phyloP scores from a whole-genome alignment of 2,329 filamentous ascomycete species.

The Pyricularia sp. region DNA sequence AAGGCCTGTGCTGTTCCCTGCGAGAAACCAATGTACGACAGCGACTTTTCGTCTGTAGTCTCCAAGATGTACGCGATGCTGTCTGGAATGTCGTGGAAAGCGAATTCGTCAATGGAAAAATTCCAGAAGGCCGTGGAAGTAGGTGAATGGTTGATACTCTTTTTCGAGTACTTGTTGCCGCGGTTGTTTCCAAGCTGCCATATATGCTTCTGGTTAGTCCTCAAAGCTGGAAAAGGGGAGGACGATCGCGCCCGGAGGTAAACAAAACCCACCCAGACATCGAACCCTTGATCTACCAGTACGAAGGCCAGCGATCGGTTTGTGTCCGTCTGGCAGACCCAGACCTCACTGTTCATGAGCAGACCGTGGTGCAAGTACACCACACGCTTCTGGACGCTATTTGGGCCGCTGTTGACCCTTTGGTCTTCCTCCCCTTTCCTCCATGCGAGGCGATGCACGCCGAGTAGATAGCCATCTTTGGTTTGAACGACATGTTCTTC shows the following conservation, averaged over 20 bases:
- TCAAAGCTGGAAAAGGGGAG: background rate
- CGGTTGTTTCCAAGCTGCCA: slow-evolving; percentile 83
- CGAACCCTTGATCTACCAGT: slow-evolving; percentile 82
- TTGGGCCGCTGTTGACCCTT: slow-evolving; percentile 63
- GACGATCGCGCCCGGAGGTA: background rate
- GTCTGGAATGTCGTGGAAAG: slow-evolving; percentile 94
- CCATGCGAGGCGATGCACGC: slow-evolving; percentile 80
- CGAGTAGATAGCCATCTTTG: slow-evolving; percentile 84
- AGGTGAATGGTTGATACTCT: slow-evolving; percentile 69
- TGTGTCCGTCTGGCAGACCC: slow-evolving; percentile 85
- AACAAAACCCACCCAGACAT: slow-evolving; percentile 72
- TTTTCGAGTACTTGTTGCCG: slow-evolving; percentile 98
- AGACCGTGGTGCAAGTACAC: slow-evolving; percentile 93
- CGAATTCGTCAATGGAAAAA: slow-evolving; percentile 97
- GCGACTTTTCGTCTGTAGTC: slow-evolving; percentile 69
- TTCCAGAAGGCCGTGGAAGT: slow-evolving; percentile 80
- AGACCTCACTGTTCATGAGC: slow-evolving; percentile 98
- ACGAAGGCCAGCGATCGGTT: slow-evolving; percentile 81
- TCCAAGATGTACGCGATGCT: slow-evolving; percentile 86
- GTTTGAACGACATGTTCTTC: slow-evolving; percentile 97
- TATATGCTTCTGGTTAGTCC: background rate
- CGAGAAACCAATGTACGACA: slow-evolving; percentile 96
- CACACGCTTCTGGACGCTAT: slow-evolving; percentile 68
- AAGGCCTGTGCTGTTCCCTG: slow-evolving; percentile 97
- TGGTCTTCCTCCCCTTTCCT: slow-evolving; percentile 70